phyloP scores from a whole-genome alignment of 1,139 yeast genomes.

The Debaryomycetaceae sp. region DNA sequence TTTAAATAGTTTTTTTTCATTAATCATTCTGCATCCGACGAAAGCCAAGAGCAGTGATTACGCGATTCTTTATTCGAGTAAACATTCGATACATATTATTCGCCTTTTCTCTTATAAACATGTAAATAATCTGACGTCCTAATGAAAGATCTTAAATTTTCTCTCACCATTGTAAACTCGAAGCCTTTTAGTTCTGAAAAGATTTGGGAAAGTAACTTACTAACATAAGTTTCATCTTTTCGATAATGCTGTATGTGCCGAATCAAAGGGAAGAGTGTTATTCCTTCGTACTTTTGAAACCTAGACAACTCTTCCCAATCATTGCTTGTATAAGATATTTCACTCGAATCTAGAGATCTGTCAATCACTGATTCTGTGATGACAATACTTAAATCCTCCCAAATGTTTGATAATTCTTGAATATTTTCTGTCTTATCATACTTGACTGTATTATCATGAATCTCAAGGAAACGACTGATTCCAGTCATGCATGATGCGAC shows the following conservation, averaged over 20 bases:
- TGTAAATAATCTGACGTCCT: constrained; percentile 23
- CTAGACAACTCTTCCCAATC: constrained; percentile 27
- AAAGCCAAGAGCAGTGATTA: no score
- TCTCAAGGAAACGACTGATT: constrained; percentile 67
- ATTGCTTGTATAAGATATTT: constrained; percentile 8
- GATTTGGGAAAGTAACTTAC: constrained; percentile 10
- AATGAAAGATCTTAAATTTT: constrained; percentile 20
- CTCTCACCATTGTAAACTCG: constrained; percentile 11
- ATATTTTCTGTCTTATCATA: constrained; percentile 76
- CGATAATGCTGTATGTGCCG: constrained; percentile 10
- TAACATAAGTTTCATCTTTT: constrained; percentile 7
- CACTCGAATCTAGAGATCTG: constrained; percentile 4
- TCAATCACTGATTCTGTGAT: constrained; percentile 41
- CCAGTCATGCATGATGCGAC: constrained; percentile 89
- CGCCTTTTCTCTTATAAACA: constrained; percentile 23
- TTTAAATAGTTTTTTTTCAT: no score
- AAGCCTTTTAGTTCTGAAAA: constrained; percentile 17
- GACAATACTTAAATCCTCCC: constrained; percentile 59
- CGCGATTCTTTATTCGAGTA: no score
- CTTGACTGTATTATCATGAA: constrained; percentile 37
- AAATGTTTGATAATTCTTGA: constrained; percentile 30
- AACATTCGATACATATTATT: no score
- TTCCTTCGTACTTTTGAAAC: constrained; percentile 19
- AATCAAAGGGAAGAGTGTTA: constrained; percentile 18
- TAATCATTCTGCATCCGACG: no score